phyloP scores from a whole-genome alignment of 257 asterid genomes.

The Craterostigma plantagineum region DNA sequence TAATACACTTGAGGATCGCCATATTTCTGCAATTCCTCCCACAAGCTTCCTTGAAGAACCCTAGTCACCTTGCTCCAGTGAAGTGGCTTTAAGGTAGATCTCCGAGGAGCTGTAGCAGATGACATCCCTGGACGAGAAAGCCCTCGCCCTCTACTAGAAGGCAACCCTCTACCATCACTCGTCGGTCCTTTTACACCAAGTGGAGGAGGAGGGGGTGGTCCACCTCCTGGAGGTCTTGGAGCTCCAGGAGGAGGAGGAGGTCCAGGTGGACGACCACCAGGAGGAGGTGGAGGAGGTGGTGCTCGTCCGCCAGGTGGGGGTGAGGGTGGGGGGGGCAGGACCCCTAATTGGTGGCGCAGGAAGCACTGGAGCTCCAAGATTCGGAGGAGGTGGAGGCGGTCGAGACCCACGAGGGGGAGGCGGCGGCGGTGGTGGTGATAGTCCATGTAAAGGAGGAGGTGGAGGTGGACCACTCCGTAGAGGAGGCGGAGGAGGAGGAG shows the following conservation, averaged over 20 bases:
- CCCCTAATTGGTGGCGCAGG: constrained; percentile 26
- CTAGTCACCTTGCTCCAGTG: constrained; percentile 99
- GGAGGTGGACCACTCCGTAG: constrained; percentile 10
- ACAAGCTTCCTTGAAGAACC: constrained; percentile 93
- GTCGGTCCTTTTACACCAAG: constrained; percentile 60
- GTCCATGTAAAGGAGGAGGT: constrained; percentile 8
- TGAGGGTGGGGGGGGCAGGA: constrained; percentile 25
- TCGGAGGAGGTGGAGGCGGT: constrained; percentile 30
- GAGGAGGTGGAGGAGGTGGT: constrained; percentile 42
- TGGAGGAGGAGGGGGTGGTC: constrained; percentile 57
- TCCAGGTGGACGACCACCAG: constrained; percentile 26
- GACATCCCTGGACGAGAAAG: constrained; percentile 41
- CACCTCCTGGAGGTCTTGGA: constrained; percentile 30
- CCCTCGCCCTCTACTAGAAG: constrained; percentile 60
- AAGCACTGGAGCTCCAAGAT: constrained; percentile 27
- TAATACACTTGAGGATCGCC: constrained; percentile 83
- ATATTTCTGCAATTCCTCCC: constrained; percentile 90
- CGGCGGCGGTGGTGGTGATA: constrained; percentile 41
- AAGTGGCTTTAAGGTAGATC: constrained; percentile 82
- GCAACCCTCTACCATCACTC: constrained; percentile 44
- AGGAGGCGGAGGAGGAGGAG: constrained; percentile 26
- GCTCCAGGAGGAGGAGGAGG: constrained; percentile 46
- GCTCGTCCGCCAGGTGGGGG: constrained; percentile 25
- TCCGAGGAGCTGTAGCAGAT: constrained; percentile 33
- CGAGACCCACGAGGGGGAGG: constrained; percentile 18